A percentile compares a stretch with the other conserved stretches of the same genome.
Evolutionary conservation across 1,284 basidiomycete genomes (phyloP).

Genomic region (Thelephora terrestris): DNA sequence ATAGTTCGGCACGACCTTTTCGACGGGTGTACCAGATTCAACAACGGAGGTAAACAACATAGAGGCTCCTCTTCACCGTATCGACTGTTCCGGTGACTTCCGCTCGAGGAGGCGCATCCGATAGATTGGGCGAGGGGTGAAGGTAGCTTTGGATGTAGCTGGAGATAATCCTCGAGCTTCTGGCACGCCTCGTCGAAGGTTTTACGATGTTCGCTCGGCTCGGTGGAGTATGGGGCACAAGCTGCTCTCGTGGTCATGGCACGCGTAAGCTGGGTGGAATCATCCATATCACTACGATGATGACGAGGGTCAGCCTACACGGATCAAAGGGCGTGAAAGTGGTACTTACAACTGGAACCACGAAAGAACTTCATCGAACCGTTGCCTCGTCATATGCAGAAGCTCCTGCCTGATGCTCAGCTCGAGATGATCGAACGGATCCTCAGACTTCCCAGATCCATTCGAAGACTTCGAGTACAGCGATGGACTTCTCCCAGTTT

Average conservation of each 20-base stretch:
- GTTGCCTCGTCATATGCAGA: slow-evolving; percentile 38
- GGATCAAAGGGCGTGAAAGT: slow-evolving; percentile 4
- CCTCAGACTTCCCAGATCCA: background rate
- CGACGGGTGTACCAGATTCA: slow-evolving; percentile 10
- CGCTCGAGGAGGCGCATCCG: background rate
- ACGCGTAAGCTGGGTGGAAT: slow-evolving; percentile 37
- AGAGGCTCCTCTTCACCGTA: slow-evolving; percentile 1
- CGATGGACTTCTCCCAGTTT: background rate
- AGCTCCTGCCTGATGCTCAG: slow-evolving; percentile 28
- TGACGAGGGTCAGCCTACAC: slow-evolving; percentile 4
- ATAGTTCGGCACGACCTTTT: slow-evolving; percentile 40
- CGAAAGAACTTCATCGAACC: slow-evolving; percentile 44
- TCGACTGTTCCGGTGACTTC: slow-evolving; percentile 4
- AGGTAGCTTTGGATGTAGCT: background rate
- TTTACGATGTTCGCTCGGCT: slow-evolving; percentile 33
- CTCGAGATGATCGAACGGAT: slow-evolving; percentile 3
- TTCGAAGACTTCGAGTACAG: background rate
- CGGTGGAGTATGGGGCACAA: slow-evolving; percentile 30
- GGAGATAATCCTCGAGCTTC: background rate
- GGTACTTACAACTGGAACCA: slow-evolving; percentile 49
- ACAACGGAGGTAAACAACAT: slow-evolving; percentile 4
- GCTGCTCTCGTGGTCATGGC: slow-evolving; percentile 37
- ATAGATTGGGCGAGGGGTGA: background rate
- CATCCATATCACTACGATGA: slow-evolving; percentile 48
- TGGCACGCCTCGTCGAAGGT: slow-evolving; percentile 29